These are phyloP conservation scores for Penicillium expansum DNA, from an alignment of 2,329 filamentous ascomycete genomes.

Conservation along the genomic window DNA sequence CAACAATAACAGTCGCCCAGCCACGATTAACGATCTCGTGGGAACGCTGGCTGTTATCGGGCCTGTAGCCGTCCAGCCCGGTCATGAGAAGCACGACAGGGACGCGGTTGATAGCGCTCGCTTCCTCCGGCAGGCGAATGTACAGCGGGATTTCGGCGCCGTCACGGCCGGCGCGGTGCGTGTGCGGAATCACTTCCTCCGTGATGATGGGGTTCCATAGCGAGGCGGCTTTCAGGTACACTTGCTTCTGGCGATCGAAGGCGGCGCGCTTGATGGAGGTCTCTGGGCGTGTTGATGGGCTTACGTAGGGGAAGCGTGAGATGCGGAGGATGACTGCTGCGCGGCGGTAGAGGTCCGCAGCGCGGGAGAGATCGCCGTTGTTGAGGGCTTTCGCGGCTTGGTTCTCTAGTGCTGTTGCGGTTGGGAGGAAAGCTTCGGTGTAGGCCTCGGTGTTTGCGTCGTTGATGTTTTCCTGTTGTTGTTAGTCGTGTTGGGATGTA, in stretches of 20 bases:
- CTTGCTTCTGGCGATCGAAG: constrained; percentile 64
- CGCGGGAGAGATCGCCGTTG: constrained; percentile 51
- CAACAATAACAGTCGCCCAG: constrained; percentile 61
- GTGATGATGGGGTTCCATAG: constrained; percentile 58
- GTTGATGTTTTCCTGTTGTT: constrained; percentile 54
- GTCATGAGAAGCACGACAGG: constrained; percentile 58
- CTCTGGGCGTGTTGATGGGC: constrained; percentile 21
- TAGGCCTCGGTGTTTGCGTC: constrained; percentile 65
- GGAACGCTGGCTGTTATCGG: constrained; percentile 52
- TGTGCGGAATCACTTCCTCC: constrained; percentile 63
- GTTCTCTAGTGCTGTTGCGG: constrained; percentile 56
- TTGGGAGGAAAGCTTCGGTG: constrained; percentile 61
- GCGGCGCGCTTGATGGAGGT: constrained; percentile 56
- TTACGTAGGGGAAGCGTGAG: constrained; percentile 61
- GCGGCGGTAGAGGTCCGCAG: constrained; percentile 64
- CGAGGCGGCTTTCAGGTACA: constrained; percentile 57
- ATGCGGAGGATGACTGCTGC: constrained; percentile 72
- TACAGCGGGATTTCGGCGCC: constrained; percentile 61
- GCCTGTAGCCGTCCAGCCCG: constrained; percentile 59
- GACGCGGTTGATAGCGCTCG: constrained; percentile 43
- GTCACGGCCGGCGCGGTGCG: constrained; percentile 51
- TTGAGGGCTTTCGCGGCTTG: constrained; percentile 53
- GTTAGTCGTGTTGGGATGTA: not conserved
- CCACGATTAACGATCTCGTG: constrained; percentile 62
- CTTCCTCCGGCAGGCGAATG: constrained; percentile 57